Evolutionary conservation across 1,284 basidiomycete genomes (phyloP).

Genomic region (Pascua guehoae): DNA sequence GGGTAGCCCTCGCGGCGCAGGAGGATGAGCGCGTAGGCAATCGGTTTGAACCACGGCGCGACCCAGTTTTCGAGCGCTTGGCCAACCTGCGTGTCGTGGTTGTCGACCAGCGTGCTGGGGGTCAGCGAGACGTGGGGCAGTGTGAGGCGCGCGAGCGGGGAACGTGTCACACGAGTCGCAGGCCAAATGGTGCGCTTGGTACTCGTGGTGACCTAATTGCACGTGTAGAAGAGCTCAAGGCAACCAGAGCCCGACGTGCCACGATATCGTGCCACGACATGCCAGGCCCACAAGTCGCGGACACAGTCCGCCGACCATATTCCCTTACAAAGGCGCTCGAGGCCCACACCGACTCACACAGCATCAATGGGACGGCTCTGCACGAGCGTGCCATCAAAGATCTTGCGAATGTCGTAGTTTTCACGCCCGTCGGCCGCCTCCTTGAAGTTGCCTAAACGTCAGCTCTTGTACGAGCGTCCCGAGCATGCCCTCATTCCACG

Average conservation of each 20-base stretch:
- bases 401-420: conserved; percentile 55
- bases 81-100: conserved; percentile 57
- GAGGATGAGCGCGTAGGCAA: conserved; percentile 78
- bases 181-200: too few species aligned
- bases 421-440: conserved; percentile 53
- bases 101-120: conserved; percentile 54
- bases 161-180: too few species aligned
- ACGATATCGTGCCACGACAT: too few species aligned
- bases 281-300: too few species aligned
- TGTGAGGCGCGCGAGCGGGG: too few species aligned
- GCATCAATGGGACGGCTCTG: conserved; percentile 57
- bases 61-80: conserved; percentile 58
- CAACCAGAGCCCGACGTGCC: too few species aligned
- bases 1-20: conserved; percentile 81
- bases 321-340: too few species aligned
- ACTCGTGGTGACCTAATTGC: too few species aligned
- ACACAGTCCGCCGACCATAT: too few species aligned
- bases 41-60: conserved; percentile 56
- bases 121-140: neutral
- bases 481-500: too few species aligned
- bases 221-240: too few species aligned
- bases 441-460: conserved; percentile 49
- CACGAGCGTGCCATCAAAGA: conserved; percentile 58
- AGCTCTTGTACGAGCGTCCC: neutral
- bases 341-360: conserved; percentile 44